Percentiles rank a stretch among this genome's conserved stretches.
Conservation (phyloP, 2,329 filamentous ascomycete species). For the Knufia fluminis region DNA sequence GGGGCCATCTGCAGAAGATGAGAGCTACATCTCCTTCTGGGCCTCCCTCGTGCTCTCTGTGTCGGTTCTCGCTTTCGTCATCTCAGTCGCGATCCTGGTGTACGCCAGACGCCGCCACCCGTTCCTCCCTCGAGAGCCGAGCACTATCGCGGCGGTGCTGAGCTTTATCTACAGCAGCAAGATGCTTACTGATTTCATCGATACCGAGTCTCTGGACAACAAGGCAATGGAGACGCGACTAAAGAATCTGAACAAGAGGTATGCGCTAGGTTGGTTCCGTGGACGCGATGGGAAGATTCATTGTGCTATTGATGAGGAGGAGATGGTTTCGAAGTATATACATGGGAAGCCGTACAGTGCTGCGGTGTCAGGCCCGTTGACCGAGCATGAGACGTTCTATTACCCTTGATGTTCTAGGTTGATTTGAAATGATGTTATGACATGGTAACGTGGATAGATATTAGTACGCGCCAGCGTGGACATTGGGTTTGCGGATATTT, state of each 20-base stretch:
- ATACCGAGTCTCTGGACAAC: constrained; percentile 54
- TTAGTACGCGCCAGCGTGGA: too few relatives aligned
- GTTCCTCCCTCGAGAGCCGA: constrained; percentile 68
- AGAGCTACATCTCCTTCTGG: constrained; percentile 53
- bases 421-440: too few relatives aligned
- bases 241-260: constrained; percentile 53
- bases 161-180: constrained; percentile 72
- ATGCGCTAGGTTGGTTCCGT: constrained; percentile 67
- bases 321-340: constrained; percentile 55
- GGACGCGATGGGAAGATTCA: constrained; percentile 65
- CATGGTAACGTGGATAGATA: neutral
- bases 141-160: constrained; percentile 65
- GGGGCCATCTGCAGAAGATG: constrained; percentile 28
- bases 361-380: constrained; percentile 23
- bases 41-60: constrained; percentile 53
- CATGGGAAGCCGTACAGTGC: constrained; percentile 42
- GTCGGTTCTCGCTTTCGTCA: constrained; percentile 58
- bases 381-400: neutral
- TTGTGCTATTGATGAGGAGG: constrained; percentile 70
- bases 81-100: constrained; percentile 49
- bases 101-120: constrained; percentile 55
- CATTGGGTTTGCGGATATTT: neutral
- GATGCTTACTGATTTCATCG: constrained; percentile 69
- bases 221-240: constrained; percentile 54
- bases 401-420: too few relatives aligned